Evolutionary conservation across 2,329 filamentous ascomycete genomes (phyloP).

Genomic region (Cordyceps tenuipes): DNA sequence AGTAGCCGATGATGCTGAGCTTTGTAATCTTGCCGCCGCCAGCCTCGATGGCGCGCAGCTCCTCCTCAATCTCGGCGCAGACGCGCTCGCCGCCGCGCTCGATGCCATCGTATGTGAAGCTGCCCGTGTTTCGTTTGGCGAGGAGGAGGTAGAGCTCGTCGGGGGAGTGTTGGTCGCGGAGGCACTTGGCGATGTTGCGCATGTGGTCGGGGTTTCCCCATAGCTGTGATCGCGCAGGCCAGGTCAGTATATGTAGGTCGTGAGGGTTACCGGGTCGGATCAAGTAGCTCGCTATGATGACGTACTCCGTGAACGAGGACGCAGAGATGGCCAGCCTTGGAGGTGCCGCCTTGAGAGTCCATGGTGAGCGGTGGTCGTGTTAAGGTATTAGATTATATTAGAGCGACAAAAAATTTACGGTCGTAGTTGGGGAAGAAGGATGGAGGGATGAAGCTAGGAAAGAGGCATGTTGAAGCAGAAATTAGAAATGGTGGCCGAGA

Average conservation of each 20-base stretch:
- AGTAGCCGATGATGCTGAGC: slow-evolving; percentile 84
- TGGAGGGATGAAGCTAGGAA: background rate
- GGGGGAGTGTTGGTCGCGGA: slow-evolving; percentile 52
- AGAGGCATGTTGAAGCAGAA: background rate
- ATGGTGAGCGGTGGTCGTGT: background rate
- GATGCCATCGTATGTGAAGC: slow-evolving; percentile 63
- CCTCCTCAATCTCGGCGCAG: slow-evolving; percentile 58
- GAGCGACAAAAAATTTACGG: background rate
- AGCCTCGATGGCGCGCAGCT: slow-evolving; percentile 46
- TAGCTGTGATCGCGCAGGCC: slow-evolving; percentile 34
- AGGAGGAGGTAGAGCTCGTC: slow-evolving; percentile 63
- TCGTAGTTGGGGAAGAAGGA: background rate
- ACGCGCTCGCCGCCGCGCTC: slow-evolving; percentile 60
- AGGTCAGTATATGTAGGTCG: too few relatives aligned
- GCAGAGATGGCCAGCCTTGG: slow-evolving; percentile 60
- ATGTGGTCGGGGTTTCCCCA: slow-evolving; percentile 77
- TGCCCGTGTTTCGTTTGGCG: slow-evolving; percentile 64
- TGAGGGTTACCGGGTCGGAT: background rate
- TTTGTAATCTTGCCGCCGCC: slow-evolving; percentile 67
- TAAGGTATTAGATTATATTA: background rate
- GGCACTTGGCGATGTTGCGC: slow-evolving; percentile 54
- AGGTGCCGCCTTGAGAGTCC: slow-evolving; percentile 40
- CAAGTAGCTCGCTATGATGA: slow-evolving; percentile 13
- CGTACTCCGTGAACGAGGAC: slow-evolving; percentile 70
- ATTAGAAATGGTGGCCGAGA: background rate